Conservation (phyloP, 1,284 basidiomycete species). For the Malassezia sp. region DNA sequence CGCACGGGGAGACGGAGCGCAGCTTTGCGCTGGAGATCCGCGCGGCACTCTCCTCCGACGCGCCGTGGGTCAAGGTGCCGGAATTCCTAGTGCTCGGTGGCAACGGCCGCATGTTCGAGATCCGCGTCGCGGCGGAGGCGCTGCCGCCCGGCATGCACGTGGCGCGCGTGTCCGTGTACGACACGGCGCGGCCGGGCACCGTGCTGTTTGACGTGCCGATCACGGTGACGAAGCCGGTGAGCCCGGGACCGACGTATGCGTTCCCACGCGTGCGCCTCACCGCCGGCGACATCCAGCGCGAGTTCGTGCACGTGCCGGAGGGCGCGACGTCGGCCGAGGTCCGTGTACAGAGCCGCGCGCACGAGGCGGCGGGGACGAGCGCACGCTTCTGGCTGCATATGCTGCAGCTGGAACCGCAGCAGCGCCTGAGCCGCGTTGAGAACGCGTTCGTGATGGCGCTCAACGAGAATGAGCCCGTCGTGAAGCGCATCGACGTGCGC, state of each 20-base stretch:
- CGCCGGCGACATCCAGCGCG: slow-evolving; percentile 37
- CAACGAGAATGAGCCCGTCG: slow-evolving; percentile 43
- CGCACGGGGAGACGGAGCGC: slow-evolving; percentile 37
- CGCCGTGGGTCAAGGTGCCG: slow-evolving; percentile 40
- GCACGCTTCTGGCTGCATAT: slow-evolving; percentile 46
- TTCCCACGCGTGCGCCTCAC: slow-evolving; percentile 27
- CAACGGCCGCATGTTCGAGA: slow-evolving; percentile 46
- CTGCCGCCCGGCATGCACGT: slow-evolving; percentile 42
- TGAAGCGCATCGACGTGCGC: slow-evolving; percentile 38
- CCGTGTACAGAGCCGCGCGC: slow-evolving; percentile 34
- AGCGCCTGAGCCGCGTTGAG: slow-evolving; percentile 39
- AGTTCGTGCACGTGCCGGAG: slow-evolving; percentile 43
- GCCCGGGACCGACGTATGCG: slow-evolving; percentile 25
- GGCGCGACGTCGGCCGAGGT: slow-evolving; percentile 47
- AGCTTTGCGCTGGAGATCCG: slow-evolving; percentile 40
- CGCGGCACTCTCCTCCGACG: slow-evolving; percentile 27
- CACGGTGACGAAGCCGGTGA: slow-evolving; percentile 44
- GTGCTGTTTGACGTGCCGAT: slow-evolving; percentile 45
- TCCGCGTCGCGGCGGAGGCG: slow-evolving; percentile 41
- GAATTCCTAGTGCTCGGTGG: slow-evolving; percentile 41
- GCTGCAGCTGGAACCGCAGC: slow-evolving; percentile 43
- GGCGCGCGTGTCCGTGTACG: slow-evolving; percentile 39
- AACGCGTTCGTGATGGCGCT: slow-evolving; percentile 38
- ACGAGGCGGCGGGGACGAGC: slow-evolving; percentile 31
- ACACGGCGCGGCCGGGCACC: slow-evolving; percentile 32